A percentile compares a stretch with the other conserved stretches of the same genome.
Conservation (phyloP, 805 yeast species). For the Candida bentonensis region DNA sequence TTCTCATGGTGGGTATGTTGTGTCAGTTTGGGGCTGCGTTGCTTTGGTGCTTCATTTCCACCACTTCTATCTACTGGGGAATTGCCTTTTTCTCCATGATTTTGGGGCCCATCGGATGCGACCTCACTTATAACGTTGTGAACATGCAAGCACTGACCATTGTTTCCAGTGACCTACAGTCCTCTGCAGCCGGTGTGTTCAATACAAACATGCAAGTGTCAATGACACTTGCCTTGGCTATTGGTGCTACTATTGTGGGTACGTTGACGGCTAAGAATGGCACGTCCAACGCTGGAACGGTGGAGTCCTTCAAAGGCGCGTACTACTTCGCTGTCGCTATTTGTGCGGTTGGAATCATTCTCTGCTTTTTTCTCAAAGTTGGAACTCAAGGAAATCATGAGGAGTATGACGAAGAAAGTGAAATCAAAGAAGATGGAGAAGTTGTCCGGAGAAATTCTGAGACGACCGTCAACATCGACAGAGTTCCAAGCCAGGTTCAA, state of each 20-base stretch:
- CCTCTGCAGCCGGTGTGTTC: slow-evolving; percentile 36
- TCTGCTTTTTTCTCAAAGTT: slow-evolving; percentile 23
- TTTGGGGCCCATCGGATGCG: slow-evolving; percentile 32
- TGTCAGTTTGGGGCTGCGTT: slow-evolving; percentile 20
- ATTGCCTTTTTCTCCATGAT: slow-evolving; percentile 33
- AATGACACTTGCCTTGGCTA: slow-evolving; percentile 29
- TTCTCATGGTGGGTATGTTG: slow-evolving; percentile 23
- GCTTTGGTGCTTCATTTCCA: slow-evolving; percentile 29
- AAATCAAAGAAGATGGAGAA: background rate
- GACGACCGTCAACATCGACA: background rate
- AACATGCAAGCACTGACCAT: slow-evolving; percentile 30
- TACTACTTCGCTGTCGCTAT: slow-evolving; percentile 29
- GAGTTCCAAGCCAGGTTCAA: too few relatives aligned
- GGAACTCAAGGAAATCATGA: slow-evolving; percentile 19
- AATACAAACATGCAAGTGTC: slow-evolving; percentile 31
- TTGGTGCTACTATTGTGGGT: background rate
- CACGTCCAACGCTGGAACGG: background rate
- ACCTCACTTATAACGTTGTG: slow-evolving; percentile 31
- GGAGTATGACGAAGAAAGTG: slow-evolving; percentile 13
- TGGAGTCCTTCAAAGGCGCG: slow-evolving; percentile 8
- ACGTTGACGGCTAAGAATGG: background rate
- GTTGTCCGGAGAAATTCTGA: too few relatives aligned
- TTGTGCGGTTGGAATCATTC: slow-evolving; percentile 18
- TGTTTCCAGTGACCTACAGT: slow-evolving; percentile 26
- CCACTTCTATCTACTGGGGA: slow-evolving; percentile 26